Conservation (phyloP, 768 basidiomycete species). For the Chiua virens region DNA sequence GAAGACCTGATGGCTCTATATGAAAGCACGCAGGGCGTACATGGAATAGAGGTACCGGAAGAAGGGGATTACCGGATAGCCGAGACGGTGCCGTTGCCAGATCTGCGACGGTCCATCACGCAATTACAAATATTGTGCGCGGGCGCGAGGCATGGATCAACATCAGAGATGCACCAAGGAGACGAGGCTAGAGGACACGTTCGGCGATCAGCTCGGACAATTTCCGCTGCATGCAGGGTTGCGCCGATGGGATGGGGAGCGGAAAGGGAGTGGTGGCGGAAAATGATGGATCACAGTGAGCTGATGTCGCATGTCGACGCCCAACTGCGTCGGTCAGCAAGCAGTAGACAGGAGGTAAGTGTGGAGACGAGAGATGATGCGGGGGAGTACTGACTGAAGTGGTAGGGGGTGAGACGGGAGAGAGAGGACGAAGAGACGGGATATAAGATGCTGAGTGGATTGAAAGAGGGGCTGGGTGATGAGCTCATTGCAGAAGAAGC, state of each 20-base stretch:
- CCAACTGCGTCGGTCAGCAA: conserved; percentile 38
- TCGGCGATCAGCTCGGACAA: conserved; percentile 31
- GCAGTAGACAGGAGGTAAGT: conserved; percentile 43
- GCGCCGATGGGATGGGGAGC: conserved; percentile 9
- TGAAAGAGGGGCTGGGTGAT: conserved; percentile 38
- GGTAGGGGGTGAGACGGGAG: conserved; percentile 24
- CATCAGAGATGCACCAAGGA: conserved; percentile 26
- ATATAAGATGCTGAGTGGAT: conserved; percentile 36
- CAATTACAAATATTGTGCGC: conserved; percentile 57
- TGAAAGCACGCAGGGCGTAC: conserved; percentile 30
- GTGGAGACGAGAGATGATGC: neutral
- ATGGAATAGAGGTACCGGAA: conserved; percentile 33
- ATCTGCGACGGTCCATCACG: conserved; percentile 67
- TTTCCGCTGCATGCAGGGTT: conserved; percentile 33
- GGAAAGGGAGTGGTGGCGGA: conserved; percentile 26
- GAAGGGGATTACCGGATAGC: conserved; percentile 34
- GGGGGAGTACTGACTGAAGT: conserved; percentile 8
- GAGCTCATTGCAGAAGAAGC: conserved; percentile 48
- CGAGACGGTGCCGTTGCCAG: conserved; percentile 37
- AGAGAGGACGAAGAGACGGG: conserved; percentile 60
- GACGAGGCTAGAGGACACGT: conserved; percentile 30
- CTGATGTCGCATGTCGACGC: conserved; percentile 57
- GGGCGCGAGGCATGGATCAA: conserved; percentile 32
- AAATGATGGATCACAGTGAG: conserved; percentile 38
- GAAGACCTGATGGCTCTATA: conserved; percentile 48